Percentiles rank a stretch among this genome's conserved stretches.
phyloP scores from a whole-genome alignment of 1,284 basidiomycete species.

The Afroboletus lepidellus region DNA sequence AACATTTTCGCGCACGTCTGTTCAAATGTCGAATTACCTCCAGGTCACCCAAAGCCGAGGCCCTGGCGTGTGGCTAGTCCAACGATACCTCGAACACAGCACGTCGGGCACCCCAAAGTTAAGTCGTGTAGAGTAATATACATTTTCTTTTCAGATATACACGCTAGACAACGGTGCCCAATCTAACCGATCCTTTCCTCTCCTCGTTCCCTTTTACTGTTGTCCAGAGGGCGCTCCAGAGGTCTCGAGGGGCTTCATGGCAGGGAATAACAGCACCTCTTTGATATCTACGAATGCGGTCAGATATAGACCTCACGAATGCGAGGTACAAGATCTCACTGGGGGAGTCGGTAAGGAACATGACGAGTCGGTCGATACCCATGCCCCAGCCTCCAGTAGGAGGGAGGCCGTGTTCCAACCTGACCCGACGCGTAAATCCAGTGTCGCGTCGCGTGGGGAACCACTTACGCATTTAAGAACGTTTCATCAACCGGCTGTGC shows the following conservation, averaged over 20 bases:
- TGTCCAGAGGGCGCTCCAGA: constrained; percentile 21
- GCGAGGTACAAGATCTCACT: constrained; percentile 52
- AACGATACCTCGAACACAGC: no score
- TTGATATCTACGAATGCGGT: constrained; percentile 68
- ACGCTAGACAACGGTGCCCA: background rate
- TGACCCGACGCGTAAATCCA: constrained; percentile 31
- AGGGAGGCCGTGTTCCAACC: constrained; percentile 95
- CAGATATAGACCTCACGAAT: constrained; percentile 17
- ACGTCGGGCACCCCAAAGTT: no score
- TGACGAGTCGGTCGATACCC: constrained; percentile 91
- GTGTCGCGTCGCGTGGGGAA: background rate
- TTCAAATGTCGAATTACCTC: constrained; percentile 18
- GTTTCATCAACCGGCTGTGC: constrained; percentile 97
- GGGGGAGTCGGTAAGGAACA: constrained; percentile 92
- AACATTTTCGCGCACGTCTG: background rate
- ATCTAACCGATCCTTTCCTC: background rate
- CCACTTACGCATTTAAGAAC: constrained; percentile 83
- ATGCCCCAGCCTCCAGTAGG: constrained; percentile 97
- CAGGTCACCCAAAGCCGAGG: constrained; percentile 10
- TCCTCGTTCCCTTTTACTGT: constrained; percentile 1
- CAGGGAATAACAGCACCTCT: constrained; percentile 87
- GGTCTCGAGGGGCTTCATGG: constrained; percentile 80
- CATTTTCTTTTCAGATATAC: background rate
- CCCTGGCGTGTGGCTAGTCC: constrained; percentile 6
- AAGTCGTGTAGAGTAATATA: background rate